phyloP scores from a whole-genome alignment of 106 monocot species.

The Dendrobium huoshanense region DNA sequence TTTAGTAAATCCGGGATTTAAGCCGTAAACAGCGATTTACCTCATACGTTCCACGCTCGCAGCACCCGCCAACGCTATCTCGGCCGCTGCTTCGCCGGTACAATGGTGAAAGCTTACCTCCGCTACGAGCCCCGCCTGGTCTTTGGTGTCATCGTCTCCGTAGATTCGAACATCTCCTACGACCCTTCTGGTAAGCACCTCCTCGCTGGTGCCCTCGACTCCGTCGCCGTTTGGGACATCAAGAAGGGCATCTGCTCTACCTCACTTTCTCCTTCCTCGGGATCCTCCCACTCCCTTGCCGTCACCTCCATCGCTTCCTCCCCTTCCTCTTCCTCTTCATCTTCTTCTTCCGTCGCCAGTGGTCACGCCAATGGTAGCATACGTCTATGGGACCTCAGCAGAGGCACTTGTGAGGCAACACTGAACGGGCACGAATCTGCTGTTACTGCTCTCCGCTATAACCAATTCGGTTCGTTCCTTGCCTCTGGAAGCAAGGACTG shows the following conservation, averaged over 20 bases:
- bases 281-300: constrained; percentile 25
- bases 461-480: constrained; percentile 39
- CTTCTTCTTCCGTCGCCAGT: constrained; percentile 48
- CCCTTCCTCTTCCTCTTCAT: constrained; percentile 7
- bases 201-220: constrained; percentile 76
- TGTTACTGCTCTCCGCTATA: constrained; percentile 55
- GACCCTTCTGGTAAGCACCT: constrained; percentile 62
- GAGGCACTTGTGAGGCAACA: constrained; percentile 59
- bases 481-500: constrained; percentile 94
- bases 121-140: constrained; percentile 64
- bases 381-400: constrained; percentile 71
- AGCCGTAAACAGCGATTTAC: too few species aligned
- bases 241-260: constrained; percentile 41
- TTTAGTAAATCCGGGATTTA: too few species aligned
- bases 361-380: constrained; percentile 89
- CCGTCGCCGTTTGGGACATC: constrained; percentile 64
- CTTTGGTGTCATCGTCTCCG: constrained; percentile 81
- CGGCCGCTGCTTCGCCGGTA: not conserved
- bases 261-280: constrained; percentile 34
- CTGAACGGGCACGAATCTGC: constrained; percentile 85
- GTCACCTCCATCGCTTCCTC: constrained; percentile 38
- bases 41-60: too few species aligned
- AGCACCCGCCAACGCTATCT: not conserved
- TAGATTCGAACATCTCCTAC: constrained; percentile 76
- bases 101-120: constrained; percentile 92